Base-by-base conservation (phyloP, 495 filamentous ascomycete species). In the Penicillium paxilli region DNA sequence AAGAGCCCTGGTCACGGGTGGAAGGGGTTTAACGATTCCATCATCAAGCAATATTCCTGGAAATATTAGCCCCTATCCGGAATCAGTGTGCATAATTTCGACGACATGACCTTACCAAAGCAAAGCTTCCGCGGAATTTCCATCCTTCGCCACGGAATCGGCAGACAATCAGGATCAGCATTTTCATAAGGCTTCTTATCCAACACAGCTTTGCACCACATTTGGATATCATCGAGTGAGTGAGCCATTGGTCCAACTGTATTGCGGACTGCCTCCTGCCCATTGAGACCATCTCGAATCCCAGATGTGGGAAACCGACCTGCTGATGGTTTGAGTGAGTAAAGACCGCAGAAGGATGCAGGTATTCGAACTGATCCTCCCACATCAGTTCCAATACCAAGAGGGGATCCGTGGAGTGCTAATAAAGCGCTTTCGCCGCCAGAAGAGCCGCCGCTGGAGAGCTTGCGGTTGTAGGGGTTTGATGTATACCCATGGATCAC, bases 391-490 rank as follows among this genome's bases (percentile, higher is more conserved):
- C 82, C 83, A 35, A 85, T 74, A 1, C 84, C 84, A 6, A 86
- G 59, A 28, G 73, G 67, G 19, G 68, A 71, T 3, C 83, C 83
- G 8, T 73, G 64, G 21, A 84, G 58, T 2, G 70, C 81, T 21
- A n/a, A 82, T 47, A 86, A 63, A 0, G 80, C 83, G 4, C 71
- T 80, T 61, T 87, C 84, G 16, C 84, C 84, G 8, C 83, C 82
- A 0, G 76, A 76, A 14, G 70, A 77, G 0, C 82, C 83, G 7
- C 83, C 83, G 38, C 72, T 73, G 1, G 81, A 77, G 6, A 83
- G 61, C 10, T 57, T 56, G 19, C 61, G 62, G 52, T 83, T 80
- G 48, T 62, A 49, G 0, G 83, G 83, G 57, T 87, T 86, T 2
- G 79, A 52, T 0, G 76, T 80, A 1, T 71, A 57, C 25, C 83